Base-by-base conservation (phyloP, 768 basidiomycete species). In the Hydnum rufescens region DNA sequence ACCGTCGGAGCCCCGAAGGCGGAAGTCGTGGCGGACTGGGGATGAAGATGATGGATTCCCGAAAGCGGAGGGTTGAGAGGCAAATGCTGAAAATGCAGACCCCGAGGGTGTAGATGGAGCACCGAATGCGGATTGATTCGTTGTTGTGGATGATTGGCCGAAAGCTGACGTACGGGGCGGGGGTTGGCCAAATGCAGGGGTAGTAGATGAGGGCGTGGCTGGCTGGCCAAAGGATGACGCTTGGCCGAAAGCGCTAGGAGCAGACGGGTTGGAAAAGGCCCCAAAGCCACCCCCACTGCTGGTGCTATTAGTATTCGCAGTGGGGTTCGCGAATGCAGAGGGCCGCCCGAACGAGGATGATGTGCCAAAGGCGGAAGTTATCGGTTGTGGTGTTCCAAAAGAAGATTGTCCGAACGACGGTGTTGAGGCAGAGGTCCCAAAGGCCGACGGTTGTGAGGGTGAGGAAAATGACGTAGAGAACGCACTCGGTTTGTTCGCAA, bases 131-230 rank as follows among this genome's bases (percentile, higher is more conserved):
- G 13, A 28, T 47, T 47, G 13, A 22, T 28, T 26, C 22, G 51
- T 32, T 4, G 52, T 26, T 55, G 42, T 22, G 53, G 32, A 42
- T 32, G 58, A 47, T 43, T 56, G 57, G 32, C 68, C 67, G 55
- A 71, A 71, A 4, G 60, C 66, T 5, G 71, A 62, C 36, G 52
- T 58, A 46, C 59, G 29, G 4, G 54, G 8, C 42, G 67, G 67
- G 46, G 66, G 62, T 3, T 62, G 51, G 3, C 71, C 72, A 53
- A 74, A 73, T 4, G n/a, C n/a, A n/a, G n/a, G n/a, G n/a, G n/a
- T n/a, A n/a, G n/a, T n/a, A n/a, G n/a, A n/a, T n/a, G n/a, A n/a
- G n/a, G n/a, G n/a, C n/a, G n/a, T n/a, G n/a, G n/a, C n/a, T n/a
- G n/a, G n/a, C 63, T 28, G 49, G 16, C 31, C 29, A 30, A 32